Evolutionary conservation across 371 early-diverging fungal genomes (phyloP).

Genomic region (Mortierella sp.): DNA sequence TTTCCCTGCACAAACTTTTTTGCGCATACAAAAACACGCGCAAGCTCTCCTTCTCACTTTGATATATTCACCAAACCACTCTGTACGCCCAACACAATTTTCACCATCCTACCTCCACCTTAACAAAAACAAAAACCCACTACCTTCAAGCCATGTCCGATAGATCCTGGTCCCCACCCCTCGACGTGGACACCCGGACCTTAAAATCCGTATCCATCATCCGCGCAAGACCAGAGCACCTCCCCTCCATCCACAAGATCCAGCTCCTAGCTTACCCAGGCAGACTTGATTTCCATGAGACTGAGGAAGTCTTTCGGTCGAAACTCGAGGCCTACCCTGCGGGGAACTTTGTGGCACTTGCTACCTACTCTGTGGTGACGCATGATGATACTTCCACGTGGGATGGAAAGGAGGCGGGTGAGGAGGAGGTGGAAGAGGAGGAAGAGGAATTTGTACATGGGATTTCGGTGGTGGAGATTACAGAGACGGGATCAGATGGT

Average conservation of each 20-base stretch:
- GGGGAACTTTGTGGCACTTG: conserved; percentile 56
- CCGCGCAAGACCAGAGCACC: conserved; percentile 46
- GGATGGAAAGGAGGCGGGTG: conserved; percentile 7
- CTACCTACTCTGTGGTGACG: conserved; percentile 50
- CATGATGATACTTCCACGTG: conserved; percentile 46
- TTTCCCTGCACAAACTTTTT: neutral
- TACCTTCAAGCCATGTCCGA: conserved; percentile 4
- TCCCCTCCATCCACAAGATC: conserved; percentile 35
- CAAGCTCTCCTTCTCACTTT: no score
- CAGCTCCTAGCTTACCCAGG: conserved; percentile 44
- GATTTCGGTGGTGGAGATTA: conserved; percentile 39
- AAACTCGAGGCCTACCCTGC: conserved; percentile 49
- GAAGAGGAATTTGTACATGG: conserved; percentile 12
- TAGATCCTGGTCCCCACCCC: conserved; percentile 45
- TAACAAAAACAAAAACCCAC: neutral
- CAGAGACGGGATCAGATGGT: conserved; percentile 37
- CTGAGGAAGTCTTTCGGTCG: conserved; percentile 41
- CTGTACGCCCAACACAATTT: no score
- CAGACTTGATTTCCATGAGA: conserved; percentile 32
- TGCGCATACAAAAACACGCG: neutral
- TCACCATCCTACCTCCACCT: neutral
- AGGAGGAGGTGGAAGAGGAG: conserved; percentile 2
- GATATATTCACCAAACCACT: no score
- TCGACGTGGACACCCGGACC: conserved; percentile 38
- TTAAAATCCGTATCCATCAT: conserved; percentile 32